A percentile compares a stretch with the other conserved stretches of the same genome.
phyloP scores from a whole-genome alignment of 1,284 basidiomycete species.

The Naganishia sp. region DNA sequence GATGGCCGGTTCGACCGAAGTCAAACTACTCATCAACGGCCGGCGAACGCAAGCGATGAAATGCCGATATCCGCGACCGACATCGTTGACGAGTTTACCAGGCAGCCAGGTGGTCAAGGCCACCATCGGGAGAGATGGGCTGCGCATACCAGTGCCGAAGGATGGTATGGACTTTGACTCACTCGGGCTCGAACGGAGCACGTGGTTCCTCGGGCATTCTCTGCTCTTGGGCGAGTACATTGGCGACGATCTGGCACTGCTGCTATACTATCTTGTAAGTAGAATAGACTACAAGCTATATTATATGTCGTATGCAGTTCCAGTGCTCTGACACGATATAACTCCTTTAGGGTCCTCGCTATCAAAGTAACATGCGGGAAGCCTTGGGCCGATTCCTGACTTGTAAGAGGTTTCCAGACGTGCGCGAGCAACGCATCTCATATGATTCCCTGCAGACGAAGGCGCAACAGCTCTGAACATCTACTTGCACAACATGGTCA shows the following conservation, averaged over 20 bases:
- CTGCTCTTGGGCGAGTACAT: constrained; percentile 50
- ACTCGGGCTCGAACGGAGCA: constrained; percentile 46
- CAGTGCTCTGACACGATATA: neutral
- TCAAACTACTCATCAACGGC: constrained; percentile 33
- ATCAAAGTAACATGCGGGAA: constrained; percentile 52
- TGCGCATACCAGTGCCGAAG: constrained; percentile 1
- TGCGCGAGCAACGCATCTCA: neutral
- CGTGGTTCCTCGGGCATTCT: constrained; percentile 49
- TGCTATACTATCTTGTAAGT: constrained; percentile 51
- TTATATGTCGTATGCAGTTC: neutral
- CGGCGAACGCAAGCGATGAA: constrained; percentile 27
- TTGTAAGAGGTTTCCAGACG: constrained; percentile 38
- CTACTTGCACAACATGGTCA: constrained; percentile 47
- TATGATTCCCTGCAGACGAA: constrained; percentile 41
- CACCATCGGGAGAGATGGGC: constrained; percentile 11
- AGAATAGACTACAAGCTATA: neutral
- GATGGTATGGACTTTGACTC: constrained; percentile 35
- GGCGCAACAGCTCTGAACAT: constrained; percentile 53
- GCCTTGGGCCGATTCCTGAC: constrained; percentile 52
- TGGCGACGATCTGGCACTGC: constrained; percentile 49
- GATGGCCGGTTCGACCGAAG: constrained; percentile 11
- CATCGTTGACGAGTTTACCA: constrained; percentile 8
- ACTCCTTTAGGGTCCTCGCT: constrained; percentile 47
- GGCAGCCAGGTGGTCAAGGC: constrained; percentile 10
- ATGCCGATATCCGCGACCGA: constrained; percentile 30